phyloP scores from a whole-genome alignment of 73 alveolate genomes.

The Tetrahymena thermophila region DNA sequence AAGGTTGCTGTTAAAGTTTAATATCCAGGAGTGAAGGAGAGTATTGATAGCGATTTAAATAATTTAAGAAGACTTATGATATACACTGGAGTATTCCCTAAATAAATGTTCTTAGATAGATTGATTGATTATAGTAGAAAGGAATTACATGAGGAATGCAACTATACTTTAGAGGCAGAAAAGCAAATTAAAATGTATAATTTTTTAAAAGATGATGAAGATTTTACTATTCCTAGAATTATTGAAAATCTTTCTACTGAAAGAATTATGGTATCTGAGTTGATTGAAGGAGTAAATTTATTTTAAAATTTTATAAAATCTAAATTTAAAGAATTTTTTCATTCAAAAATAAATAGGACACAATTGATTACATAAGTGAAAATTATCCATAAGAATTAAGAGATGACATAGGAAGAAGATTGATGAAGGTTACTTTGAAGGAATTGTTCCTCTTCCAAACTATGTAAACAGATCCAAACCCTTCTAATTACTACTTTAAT shows the following conservation, averaged over 20 bases:
- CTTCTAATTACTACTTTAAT: slow-evolving; percentile 68
- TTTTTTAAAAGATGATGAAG: slow-evolving; percentile 12
- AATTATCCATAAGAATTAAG: slow-evolving; percentile 51
- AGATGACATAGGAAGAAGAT: slow-evolving; percentile 54
- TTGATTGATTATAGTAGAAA: slow-evolving; percentile 48
- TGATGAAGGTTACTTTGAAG: slow-evolving; percentile 55
- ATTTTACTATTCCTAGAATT: slow-evolving; percentile 55
- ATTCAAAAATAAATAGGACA: neutral
- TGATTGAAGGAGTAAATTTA: slow-evolving; percentile 56
- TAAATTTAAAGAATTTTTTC: neutral
- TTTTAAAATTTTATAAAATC: neutral
- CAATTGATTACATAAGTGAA: slow-evolving; percentile 20
- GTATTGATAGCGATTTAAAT: slow-evolving; percentile 68
- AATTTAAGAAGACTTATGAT: slow-evolving; percentile 54
- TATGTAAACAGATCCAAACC: slow-evolving; percentile 84
- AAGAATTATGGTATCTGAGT: slow-evolving; percentile 58
- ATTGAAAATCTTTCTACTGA: slow-evolving; percentile 47
- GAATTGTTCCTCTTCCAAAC: slow-evolving; percentile 64
- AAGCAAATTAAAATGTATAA: slow-evolving; percentile 41
- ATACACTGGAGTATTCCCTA: slow-evolving; percentile 49
- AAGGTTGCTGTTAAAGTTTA: slow-evolving; percentile 71
- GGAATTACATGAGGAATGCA: slow-evolving; percentile 67
- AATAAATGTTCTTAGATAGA: slow-evolving; percentile 63
- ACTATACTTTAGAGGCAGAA: slow-evolving; percentile 57
- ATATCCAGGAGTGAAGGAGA: slow-evolving; percentile 61